Base-by-base conservation (phyloP, 129 eudicot species). In the Pulicaria dysenterica region DNA sequence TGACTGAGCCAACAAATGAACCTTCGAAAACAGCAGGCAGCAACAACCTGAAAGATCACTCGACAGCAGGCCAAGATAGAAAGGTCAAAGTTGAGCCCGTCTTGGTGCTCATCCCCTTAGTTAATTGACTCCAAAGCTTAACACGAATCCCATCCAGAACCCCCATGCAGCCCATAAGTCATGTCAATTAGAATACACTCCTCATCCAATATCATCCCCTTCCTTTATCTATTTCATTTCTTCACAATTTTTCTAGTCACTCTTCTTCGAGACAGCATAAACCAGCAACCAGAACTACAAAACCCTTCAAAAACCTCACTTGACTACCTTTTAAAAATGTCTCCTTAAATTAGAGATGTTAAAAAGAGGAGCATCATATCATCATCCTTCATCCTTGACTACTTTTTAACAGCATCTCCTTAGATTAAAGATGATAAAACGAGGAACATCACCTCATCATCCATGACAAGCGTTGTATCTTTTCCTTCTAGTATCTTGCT, bases 231-330 rank as follows among this genome's bases (percentile, higher is more conserved):
- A 39, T 61, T 58, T 61, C 67, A n/a, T 40, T n/a, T 38, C 67
- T 61, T 39, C 13, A 60, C 14, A 38, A 39, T 61, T 39, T 19
- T 5, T 9, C 40, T 6, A 54, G 31, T 24, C 31, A 24, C 31
- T 17, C 19, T 17, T 59, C n/a, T 37, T 37, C 46, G 31, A 24
- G 31, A 24, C 31, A 24, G 2, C 31, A 24, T 24, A 24, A 24
- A 24, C 31, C 31, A 24, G 31, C 31, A 1, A 24, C 31, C 31
- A 24, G 1, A 24, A 59, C 3, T 31, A n/a, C 2, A 12, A 61
- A 61, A 61, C 47, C 67, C 67, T 61, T 39, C 67, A 14, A 38
- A 61, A 39, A 61, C 67, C 31, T 24, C 47, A 61, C 67, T 38
- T 61, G 40, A 61, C 7, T 14, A 61, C 31, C 31, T 24, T 24